Percentiles rank a stretch among this genome's conserved stretches.
These are phyloP conservation scores for Calonectria pteridis DNA, from an alignment of 2,329 filamentous ascomycete species.

Conservation along the genomic window DNA sequence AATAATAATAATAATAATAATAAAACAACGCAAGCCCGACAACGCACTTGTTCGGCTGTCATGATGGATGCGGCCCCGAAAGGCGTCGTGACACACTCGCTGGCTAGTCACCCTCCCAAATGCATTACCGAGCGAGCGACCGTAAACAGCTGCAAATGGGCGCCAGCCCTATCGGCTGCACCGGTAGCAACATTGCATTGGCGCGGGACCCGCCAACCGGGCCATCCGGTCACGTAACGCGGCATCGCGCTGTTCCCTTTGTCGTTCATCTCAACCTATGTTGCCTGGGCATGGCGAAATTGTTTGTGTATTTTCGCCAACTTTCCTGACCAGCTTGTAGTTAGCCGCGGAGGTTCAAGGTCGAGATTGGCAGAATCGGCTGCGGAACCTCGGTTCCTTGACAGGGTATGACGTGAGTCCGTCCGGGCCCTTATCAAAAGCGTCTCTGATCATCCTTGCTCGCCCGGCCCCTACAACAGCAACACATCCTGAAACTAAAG, in stretches of 20 bases:
- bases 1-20: no score
- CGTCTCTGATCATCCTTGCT: slow-evolving; percentile 2
- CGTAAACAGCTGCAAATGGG: neutral
- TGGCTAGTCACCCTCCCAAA: neutral
- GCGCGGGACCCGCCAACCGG: slow-evolving; percentile 8
- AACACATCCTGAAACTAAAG: slow-evolving; percentile 16
- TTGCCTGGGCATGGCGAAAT: neutral
- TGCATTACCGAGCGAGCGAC: neutral
- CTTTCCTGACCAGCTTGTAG: neutral
- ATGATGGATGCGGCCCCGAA: neutral
- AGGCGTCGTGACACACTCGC: neutral
- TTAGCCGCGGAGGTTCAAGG: slow-evolving; percentile 7
- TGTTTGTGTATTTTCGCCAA: neutral
- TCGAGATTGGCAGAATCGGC: neutral
- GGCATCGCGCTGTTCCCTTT: neutral
- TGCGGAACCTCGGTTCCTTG: neutral
- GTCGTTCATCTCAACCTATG: slow-evolving; percentile 19
- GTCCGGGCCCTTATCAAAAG: neutral
- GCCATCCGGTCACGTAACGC: slow-evolving; percentile 13
- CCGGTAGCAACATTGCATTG: slow-evolving; percentile 18
- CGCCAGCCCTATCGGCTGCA: slow-evolving; percentile 31
- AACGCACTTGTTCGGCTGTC: neutral
- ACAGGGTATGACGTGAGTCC: slow-evolving; percentile 8
- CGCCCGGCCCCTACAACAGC: neutral
- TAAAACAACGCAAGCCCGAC: slow-evolving; percentile 1